A percentile compares a stretch with the other conserved stretches of the same genome.
Evolutionary conservation across 2,329 filamentous ascomycete genomes (phyloP).

Genomic region (Verticillium zaregamsianum): DNA sequence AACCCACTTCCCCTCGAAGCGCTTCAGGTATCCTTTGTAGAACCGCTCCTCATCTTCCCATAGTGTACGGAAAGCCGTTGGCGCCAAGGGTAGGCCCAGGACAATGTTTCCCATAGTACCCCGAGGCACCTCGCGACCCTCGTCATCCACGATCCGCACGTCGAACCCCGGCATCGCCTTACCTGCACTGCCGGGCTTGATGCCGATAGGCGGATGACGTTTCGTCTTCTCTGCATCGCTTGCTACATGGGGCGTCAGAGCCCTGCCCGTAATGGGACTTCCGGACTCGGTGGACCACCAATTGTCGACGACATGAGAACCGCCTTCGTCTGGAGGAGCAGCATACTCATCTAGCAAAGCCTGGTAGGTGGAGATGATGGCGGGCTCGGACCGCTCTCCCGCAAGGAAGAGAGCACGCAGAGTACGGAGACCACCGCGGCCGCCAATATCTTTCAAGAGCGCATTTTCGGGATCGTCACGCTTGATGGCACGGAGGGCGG

Average conservation of each 20-base stretch:
- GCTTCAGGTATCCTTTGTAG: slow-evolving; percentile 77
- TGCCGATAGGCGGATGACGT: slow-evolving; percentile 35
- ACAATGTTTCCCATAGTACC: slow-evolving; percentile 92
- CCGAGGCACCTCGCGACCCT: slow-evolving; percentile 64
- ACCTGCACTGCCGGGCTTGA: slow-evolving; percentile 83
- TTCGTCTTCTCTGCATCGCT: slow-evolving; percentile 22
- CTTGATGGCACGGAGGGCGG: slow-evolving; percentile 79
- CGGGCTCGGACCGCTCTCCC: slow-evolving; percentile 84
- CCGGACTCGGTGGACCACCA: slow-evolving; percentile 60
- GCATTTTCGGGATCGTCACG: slow-evolving; percentile 77
- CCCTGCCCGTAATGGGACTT: slow-evolving; percentile 54
- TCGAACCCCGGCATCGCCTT: slow-evolving; percentile 92
- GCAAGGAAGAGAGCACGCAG: slow-evolving; percentile 78
- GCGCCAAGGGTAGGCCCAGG: slow-evolving; percentile 74
- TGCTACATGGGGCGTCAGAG: slow-evolving; percentile 32
- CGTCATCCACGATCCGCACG: slow-evolving; percentile 77
- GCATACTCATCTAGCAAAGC: slow-evolving; percentile 64
- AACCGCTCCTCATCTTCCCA: slow-evolving; percentile 86
- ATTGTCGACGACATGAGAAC: slow-evolving; percentile 55
- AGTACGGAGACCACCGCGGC: slow-evolving; percentile 64
- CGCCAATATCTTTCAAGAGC: slow-evolving; percentile 58
- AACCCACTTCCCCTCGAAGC: slow-evolving; percentile 78
- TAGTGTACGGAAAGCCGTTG: slow-evolving; percentile 79
- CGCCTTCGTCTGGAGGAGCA: slow-evolving; percentile 42
- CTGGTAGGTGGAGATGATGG: slow-evolving; percentile 78